A percentile compares a stretch with the other conserved stretches of the same genome.
Evolutionary conservation across 345 rosid species (phyloP).

Genomic region (Clausena lansium): DNA sequence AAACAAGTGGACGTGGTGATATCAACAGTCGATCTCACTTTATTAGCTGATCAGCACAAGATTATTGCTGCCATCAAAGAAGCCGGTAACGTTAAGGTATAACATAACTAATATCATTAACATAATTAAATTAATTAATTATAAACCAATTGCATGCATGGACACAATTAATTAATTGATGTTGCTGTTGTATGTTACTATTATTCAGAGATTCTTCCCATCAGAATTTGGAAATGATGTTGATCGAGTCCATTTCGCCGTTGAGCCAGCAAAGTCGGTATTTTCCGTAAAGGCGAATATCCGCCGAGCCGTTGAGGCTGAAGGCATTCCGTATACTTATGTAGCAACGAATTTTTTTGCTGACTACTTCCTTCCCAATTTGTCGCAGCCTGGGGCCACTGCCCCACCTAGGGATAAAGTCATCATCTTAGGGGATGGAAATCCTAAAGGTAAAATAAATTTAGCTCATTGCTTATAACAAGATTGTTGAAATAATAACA

Average conservation of each 20-base stretch:
- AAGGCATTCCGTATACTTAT: slow-evolving; percentile 46
- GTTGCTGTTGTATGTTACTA: background rate
- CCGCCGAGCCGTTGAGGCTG: slow-evolving; percentile 41
- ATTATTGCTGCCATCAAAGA: slow-evolving; percentile 62
- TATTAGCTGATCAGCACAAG: slow-evolving; percentile 40
- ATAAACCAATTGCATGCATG: background rate
- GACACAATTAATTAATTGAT: too few relatives aligned
- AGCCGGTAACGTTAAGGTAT: slow-evolving; percentile 62
- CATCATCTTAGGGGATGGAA: slow-evolving; percentile 53
- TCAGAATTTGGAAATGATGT: slow-evolving; percentile 25
- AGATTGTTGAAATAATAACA: background rate
- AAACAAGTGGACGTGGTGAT: slow-evolving; percentile 63
- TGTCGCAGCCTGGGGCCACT: slow-evolving; percentile 44
- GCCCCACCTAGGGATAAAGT: slow-evolving; percentile 51
- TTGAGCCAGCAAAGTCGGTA: slow-evolving; percentile 48
- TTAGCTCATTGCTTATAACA: background rate
- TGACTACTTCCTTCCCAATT: slow-evolving; percentile 40
- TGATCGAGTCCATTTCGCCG: slow-evolving; percentile 36
- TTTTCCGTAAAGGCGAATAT: slow-evolving; percentile 39
- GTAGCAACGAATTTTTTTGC: slow-evolving; percentile 29
- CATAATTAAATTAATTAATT: background rate
- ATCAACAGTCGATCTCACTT: slow-evolving; percentile 37
- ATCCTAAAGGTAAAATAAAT: slow-evolving; percentile 41
- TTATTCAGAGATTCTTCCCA: slow-evolving; percentile 51
- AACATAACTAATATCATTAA: too few relatives aligned